A percentile compares a stretch with the other conserved stretches of the same genome.
Evolutionary conservation across 495 filamentous ascomycete species (phyloP).

Genomic region (Neurospora sp.): DNA sequence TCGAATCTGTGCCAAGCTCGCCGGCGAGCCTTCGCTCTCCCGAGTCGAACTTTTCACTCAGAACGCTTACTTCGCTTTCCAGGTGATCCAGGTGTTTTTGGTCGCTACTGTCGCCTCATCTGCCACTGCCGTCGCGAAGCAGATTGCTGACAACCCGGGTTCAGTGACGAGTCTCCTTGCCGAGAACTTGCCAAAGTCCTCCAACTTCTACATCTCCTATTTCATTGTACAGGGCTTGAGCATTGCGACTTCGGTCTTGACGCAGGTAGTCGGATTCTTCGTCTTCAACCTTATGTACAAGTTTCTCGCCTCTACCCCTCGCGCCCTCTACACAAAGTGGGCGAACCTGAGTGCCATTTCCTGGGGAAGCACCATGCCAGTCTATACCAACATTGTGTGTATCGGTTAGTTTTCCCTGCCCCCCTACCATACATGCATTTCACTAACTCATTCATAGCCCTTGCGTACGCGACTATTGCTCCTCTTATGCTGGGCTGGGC

Average conservation of each 20-base stretch:
- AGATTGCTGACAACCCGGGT: slow-evolving; percentile 55
- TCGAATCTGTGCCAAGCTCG: slow-evolving; percentile 59
- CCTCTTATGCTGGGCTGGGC: slow-evolving; percentile 85
- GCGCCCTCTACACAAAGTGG: slow-evolving; percentile 52
- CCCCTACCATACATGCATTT: background rate
- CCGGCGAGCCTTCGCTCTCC: slow-evolving; percentile 61
- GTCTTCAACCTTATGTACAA: slow-evolving; percentile 70
- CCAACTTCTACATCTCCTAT: slow-evolving; percentile 93
- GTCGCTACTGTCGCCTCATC: slow-evolving; percentile 72
- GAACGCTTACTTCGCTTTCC: slow-evolving; percentile 78
- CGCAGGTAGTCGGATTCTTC: slow-evolving; percentile 70
- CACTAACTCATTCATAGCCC: slow-evolving; percentile 36
- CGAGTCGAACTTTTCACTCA: slow-evolving; percentile 69
- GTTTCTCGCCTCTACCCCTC: slow-evolving; percentile 45
- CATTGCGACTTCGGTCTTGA: slow-evolving; percentile 63
- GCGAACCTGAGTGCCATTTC: slow-evolving; percentile 51
- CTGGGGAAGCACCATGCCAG: slow-evolving; percentile 85
- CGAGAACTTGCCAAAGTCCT: slow-evolving; percentile 62
- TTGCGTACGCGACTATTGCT: slow-evolving; percentile 85
- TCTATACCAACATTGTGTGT: slow-evolving; percentile 74
- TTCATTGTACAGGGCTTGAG: slow-evolving; percentile 88
- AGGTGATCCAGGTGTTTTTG: slow-evolving; percentile 87
- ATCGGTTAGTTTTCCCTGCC: slow-evolving; percentile 48
- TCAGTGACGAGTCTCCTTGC: slow-evolving; percentile 57
- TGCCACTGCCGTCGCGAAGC: slow-evolving; percentile 52